A percentile compares a stretch with the other conserved stretches of the same genome.
phyloP scores from a whole-genome alignment of 2,329 filamentous ascomycete species.

The Zasmidium angulare region DNA sequence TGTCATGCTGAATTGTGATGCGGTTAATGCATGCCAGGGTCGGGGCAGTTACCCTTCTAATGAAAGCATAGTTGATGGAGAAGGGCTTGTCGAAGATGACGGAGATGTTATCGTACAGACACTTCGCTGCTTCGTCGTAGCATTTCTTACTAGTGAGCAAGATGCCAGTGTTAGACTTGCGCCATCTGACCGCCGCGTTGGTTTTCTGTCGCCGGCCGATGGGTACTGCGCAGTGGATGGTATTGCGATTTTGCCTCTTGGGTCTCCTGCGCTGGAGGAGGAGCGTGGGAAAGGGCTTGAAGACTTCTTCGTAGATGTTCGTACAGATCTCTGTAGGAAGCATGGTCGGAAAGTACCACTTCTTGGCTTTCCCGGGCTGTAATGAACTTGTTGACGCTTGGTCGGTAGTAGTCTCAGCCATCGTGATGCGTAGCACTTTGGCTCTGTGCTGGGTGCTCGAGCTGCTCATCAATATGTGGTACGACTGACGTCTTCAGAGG shows the following conservation, averaged over 20 bases:
- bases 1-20: background rate
- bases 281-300: background rate
- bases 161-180: background rate
- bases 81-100: background rate
- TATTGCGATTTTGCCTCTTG: background rate
- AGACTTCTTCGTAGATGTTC: background rate
- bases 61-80: background rate
- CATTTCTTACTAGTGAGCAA: background rate
- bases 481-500: no score
- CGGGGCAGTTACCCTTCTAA: background rate
- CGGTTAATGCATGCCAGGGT: background rate
- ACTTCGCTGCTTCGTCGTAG: background rate
- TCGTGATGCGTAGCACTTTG: no score
- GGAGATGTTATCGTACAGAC: background rate
- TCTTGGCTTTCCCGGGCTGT: background rate
- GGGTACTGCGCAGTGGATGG: background rate
- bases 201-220: background rate
- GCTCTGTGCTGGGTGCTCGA: no score
- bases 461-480: no score
- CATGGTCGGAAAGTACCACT: background rate
- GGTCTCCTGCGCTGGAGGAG: background rate
- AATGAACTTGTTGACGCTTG: no score
- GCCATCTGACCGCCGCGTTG: background rate
- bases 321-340: background rate
- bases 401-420: no score